Percentiles rank a stretch among this genome's conserved stretches.
These are phyloP conservation scores for Pelargonium australe DNA, from an alignment of 441 rosid genomes.

Conservation along the genomic window DNA sequence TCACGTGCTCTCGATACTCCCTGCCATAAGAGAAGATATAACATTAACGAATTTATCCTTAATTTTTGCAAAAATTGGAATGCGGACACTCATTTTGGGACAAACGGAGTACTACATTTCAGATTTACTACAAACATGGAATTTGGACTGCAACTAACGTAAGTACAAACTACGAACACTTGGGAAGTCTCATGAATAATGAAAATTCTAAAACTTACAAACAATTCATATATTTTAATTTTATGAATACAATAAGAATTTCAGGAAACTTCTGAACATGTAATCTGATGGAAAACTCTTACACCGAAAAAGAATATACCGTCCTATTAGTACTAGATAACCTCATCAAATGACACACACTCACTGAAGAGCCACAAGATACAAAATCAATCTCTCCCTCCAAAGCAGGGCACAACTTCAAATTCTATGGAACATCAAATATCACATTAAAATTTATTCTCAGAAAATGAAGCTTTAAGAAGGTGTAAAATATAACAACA, in stretches of 20 bases:
- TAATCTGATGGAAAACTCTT: too few species aligned
- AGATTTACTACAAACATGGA: too few species aligned
- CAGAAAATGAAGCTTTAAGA: neutral
- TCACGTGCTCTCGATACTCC: slow-evolving; percentile 78
- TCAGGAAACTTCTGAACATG: too few species aligned
- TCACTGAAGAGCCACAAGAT: neutral
- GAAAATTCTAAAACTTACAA: too few species aligned
- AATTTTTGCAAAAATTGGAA: too few species aligned
- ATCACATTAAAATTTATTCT: neutral
- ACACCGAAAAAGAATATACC: too few species aligned
- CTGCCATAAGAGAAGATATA: slow-evolving; percentile 27
- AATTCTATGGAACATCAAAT: neutral
- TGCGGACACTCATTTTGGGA: neutral
- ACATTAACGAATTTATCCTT: neutral
- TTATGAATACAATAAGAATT: too few species aligned
- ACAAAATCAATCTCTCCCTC: neutral
- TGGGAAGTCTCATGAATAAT: too few species aligned
- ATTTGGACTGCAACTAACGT: too few species aligned
- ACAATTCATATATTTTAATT: too few species aligned
- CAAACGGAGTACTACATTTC: neutral
- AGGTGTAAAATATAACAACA: neutral
- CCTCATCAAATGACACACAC: neutral
- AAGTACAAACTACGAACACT: too few species aligned
- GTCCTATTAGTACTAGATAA: too few species aligned
- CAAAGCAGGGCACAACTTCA: neutral